These are phyloP conservation scores for Ophiocordyceps camponoti-leonardi DNA, from an alignment of 2,329 filamentous ascomycete genomes.

Conservation along the genomic window DNA sequence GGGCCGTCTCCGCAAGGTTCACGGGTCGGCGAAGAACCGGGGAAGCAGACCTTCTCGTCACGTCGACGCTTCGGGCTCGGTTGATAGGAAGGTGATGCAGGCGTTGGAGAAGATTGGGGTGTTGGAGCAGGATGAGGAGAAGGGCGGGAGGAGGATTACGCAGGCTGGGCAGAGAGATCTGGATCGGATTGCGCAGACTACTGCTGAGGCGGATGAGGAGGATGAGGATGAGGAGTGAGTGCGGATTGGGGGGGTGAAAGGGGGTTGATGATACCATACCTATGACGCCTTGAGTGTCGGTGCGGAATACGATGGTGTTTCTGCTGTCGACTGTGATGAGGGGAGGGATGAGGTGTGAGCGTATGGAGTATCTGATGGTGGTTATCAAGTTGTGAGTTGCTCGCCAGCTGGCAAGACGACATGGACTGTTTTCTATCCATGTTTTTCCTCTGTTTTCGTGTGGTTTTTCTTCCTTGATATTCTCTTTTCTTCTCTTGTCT, in stretches of 20 bases:
- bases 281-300: too few relatives aligned
- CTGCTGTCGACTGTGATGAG: too few relatives aligned
- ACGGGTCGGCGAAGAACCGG: conserved; percentile 95
- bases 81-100: conserved; percentile 97
- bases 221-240: conserved; percentile 48
- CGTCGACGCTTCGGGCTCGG: conserved; percentile 84
- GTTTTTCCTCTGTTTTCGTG: background rate
- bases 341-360: too few relatives aligned
- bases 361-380: too few relatives aligned
- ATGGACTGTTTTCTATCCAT: background rate
- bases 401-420: too few relatives aligned
- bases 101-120: conserved; percentile 98
- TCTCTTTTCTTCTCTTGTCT: too few relatives aligned
- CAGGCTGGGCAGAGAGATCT: conserved; percentile 97
- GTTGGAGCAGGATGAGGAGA: conserved; percentile 93
- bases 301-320: too few relatives aligned
- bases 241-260: too few relatives aligned
- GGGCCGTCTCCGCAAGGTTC: conserved; percentile 88
- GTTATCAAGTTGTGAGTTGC: too few relatives aligned
- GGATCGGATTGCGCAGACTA: conserved; percentile 83
- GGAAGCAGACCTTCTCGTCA: conserved; percentile 82
- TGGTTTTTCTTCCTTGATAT: background rate
- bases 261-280: too few relatives aligned
- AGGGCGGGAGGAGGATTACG: conserved; percentile 96
- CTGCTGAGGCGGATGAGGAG: conserved; percentile 54